Base-by-base conservation (phyloP, 768 basidiomycete species). In the Myochromella boudieri region DNA sequence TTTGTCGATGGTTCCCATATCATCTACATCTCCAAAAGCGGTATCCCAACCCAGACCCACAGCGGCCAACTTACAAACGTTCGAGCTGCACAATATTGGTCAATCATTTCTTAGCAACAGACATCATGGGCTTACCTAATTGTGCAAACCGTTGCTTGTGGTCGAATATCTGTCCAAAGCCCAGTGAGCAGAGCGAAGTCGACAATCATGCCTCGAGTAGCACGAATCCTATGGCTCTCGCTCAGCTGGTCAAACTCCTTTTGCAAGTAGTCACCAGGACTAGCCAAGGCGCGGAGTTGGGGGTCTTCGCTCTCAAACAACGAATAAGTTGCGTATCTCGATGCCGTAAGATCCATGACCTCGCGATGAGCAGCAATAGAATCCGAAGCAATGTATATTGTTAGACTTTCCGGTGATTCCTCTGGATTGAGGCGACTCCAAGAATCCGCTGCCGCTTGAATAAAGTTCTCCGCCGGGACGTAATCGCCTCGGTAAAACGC, bases 121-220 rank as follows among this genome's bases (percentile, higher is more conserved):
- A 31, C n/a, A 28, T 28, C 20, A 20, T 27, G 6, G 6, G 56
- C 75, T 7, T 46, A 83, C 84, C 74, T 77, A n/a, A 81, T 60
- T 3, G 78, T 75, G 57, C 84, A 86, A 25, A 87, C 61, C 4
- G 70, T 67, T 17, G 79, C 81, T 11, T 70, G 70, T 1, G 85
- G 82, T 14, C 60, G 57, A 3, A 72, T 60, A 31, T 77, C 76
- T 11, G 65, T 66, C 86, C 86, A 88, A 32, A 81, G 56, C 12
- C 86, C 86, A 44, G 74, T 78, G 20, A 86, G 49, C 57, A 87
- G 49, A 9, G 86, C 85, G 49, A 86, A 75, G 61, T 88, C 86
- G 5, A 87, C 77, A 37, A 88, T 60, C 71, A 82, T 78, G 1
- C 85, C 86, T 38, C 69, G 71, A 14, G 84, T 86, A 21, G 77